Evolutionary conservation across 2,329 filamentous ascomycete species (phyloP).

Genomic region (Sclerotinia minor): DNA sequence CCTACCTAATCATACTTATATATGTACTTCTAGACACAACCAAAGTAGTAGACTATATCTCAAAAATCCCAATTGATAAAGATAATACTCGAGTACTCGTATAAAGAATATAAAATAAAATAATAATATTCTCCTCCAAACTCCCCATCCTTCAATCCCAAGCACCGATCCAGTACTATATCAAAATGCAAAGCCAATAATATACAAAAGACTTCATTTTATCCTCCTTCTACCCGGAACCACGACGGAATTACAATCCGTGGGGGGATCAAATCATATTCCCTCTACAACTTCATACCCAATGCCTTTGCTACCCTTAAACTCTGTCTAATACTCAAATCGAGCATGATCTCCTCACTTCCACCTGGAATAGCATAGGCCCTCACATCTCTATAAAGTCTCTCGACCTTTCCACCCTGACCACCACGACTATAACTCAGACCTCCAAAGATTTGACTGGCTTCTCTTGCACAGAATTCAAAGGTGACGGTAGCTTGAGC

Average conservation of each 20-base stretch:
- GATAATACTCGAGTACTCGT: too few relatives aligned
- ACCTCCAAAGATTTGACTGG: conserved; percentile 95
- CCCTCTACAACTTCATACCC: conserved; percentile 83
- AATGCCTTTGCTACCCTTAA: conserved; percentile 84
- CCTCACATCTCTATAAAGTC: conserved; percentile 90
- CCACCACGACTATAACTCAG: conserved; percentile 89
- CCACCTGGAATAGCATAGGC: conserved; percentile 97
- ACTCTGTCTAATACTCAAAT: conserved; percentile 89
- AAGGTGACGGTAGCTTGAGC: conserved; percentile 93
- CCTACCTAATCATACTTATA: too few relatives aligned
- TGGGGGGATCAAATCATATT: not conserved
- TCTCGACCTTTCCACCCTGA: conserved; percentile 92
- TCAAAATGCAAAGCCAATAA: not conserved
- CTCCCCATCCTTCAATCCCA: not conserved
- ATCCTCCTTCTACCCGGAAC: not conserved
- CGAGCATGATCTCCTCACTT: conserved; percentile 97
- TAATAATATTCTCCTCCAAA: not conserved
- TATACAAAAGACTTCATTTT: conserved; percentile 7
- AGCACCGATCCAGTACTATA: not conserved
- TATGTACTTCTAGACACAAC: too few relatives aligned
- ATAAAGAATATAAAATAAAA: too few relatives aligned
- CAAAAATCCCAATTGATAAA: too few relatives aligned
- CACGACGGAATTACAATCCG: not conserved
- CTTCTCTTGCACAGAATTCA: conserved; percentile 96
- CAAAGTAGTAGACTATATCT: too few relatives aligned